Percentiles rank a stretch among this genome's conserved stretches.
Evolutionary conservation across 805 yeast genomes (phyloP).

Genomic region (Schwanniomyces occidentalis): DNA sequence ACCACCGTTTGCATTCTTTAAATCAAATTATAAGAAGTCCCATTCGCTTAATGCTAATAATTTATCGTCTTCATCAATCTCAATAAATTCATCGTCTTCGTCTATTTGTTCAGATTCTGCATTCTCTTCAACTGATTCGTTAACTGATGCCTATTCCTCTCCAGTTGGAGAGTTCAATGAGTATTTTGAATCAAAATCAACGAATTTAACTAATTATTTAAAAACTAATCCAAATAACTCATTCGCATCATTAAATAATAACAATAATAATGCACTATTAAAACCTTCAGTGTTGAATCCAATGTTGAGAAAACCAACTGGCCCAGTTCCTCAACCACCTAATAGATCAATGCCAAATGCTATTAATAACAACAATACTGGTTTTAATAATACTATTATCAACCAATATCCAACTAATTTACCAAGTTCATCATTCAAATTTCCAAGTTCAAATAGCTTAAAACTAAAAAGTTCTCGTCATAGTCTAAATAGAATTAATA

Average conservation of each 20-base stretch:
- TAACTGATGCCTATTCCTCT: constrained; percentile 24
- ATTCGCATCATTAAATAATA: constrained; percentile 1
- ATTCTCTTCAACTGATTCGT: constrained; percentile 31
- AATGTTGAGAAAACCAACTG: constrained; percentile 13
- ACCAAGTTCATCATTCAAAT: constrained; percentile 10
- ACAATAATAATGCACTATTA: not conserved
- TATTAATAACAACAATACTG: not conserved
- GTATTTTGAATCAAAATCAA: constrained; percentile 19
- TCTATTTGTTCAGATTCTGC: constrained; percentile 28
- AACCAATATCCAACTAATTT: too few species aligned
- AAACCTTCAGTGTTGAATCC: constrained; percentile 11
- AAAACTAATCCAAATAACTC: not conserved
- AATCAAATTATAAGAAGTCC: constrained; percentile 15
- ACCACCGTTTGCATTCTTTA: constrained; percentile 30
- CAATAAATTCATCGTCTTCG: constrained; percentile 31
- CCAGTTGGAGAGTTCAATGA: constrained; percentile 26
- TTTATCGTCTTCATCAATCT: constrained; percentile 23
- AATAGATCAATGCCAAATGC: constrained; percentile 2
- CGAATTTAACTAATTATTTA: constrained; percentile 5
- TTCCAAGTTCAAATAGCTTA: constrained; percentile 10
- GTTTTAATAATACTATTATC: constrained; percentile 1
- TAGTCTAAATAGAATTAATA: constrained; percentile 1
- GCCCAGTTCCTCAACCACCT: constrained; percentile 14
- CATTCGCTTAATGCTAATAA: constrained; percentile 17
- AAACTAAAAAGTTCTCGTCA: not conserved